phyloP scores from a whole-genome alignment of 768 basidiomycete genomes.

The Phlebiopsis gigantea region DNA sequence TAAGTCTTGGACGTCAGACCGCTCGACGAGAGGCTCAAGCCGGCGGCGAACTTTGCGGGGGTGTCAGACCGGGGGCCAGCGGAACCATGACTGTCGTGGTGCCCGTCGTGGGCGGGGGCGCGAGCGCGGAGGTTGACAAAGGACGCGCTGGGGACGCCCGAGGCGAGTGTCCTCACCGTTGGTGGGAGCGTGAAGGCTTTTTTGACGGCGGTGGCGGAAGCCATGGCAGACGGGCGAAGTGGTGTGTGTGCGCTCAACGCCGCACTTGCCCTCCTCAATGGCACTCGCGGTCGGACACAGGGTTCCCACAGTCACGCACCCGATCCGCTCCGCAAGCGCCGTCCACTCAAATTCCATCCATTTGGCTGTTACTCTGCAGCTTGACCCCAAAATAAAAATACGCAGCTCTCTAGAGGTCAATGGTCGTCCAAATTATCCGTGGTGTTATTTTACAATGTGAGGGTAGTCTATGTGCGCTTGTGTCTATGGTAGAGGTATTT shows the following conservation, averaged over 20 bases:
- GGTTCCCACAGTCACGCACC: conserved; percentile 15
- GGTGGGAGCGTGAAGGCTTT: conserved; percentile 80
- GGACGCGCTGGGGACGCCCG: conserved; percentile 74
- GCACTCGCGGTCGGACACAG: conserved; percentile 5
- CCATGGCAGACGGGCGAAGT: conserved; percentile 43
- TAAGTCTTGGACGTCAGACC: conserved; percentile 65
- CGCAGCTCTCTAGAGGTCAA: background rate
- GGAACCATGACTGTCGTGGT: conserved; percentile 46
- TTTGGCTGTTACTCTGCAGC: background rate
- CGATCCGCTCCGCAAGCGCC: conserved; percentile 9
- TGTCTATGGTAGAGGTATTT: background rate
- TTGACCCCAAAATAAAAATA: background rate
- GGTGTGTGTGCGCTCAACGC: conserved; percentile 20
- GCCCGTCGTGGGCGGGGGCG: conserved; percentile 49
- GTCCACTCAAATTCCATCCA: conserved; percentile 11
- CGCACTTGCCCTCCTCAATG: conserved; percentile 15
- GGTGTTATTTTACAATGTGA: background rate
- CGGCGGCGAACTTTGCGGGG: conserved; percentile 60
- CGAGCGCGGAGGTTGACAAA: conserved; percentile 69
- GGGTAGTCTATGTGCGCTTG: background rate
- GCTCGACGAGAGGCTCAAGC: conserved; percentile 35
- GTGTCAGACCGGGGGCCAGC: conserved; percentile 53
- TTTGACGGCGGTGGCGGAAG: conserved; percentile 69
- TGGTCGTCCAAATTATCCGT: background rate
- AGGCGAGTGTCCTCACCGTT: conserved; percentile 72